A percentile compares a stretch with the other conserved stretches of the same genome.
phyloP scores from a whole-genome alignment of 176 grass and related monocot species.

The Hyparrhenia diplandra region DNA sequence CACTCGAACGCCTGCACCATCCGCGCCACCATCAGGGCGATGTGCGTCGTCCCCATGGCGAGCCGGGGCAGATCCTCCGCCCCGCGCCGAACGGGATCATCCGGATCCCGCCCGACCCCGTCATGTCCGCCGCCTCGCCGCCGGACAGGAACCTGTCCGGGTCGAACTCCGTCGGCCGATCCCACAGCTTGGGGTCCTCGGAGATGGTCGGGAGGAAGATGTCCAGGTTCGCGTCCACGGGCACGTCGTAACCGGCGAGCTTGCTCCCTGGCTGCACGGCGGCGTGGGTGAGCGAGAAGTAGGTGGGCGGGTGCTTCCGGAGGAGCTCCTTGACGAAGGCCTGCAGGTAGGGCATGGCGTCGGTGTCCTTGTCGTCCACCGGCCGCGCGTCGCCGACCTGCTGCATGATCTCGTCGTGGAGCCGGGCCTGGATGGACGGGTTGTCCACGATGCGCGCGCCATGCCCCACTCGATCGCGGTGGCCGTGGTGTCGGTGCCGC shows the following conservation, averaged over 20 bases:
- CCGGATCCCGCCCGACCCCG: conserved; percentile 71
- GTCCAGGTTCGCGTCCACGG: conserved; percentile 72
- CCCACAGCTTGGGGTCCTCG: conserved; percentile 79
- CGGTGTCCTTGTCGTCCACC: conserved; percentile 70
- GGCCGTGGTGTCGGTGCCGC: conserved; percentile 86
- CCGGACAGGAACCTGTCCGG: conserved; percentile 77
- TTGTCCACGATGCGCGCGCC: conserved; percentile 78
- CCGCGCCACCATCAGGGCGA: conserved; percentile 74
- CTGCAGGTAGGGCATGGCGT: conserved; percentile 78
- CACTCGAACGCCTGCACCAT: conserved; percentile 97
- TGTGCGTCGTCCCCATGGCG: conserved; percentile 81
- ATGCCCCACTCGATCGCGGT: conserved; percentile 91
- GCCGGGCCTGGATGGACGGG: conserved; percentile 54
- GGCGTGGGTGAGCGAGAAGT: conserved; percentile 88
- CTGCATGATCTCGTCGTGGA: conserved; percentile 54
- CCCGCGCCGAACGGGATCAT: conserved; percentile 94
- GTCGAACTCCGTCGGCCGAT: conserved; percentile 62
- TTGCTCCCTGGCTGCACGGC: conserved; percentile 46
- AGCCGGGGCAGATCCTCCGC: conserved; percentile 78
- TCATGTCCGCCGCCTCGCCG: conserved; percentile 84
- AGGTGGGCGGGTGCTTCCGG: conserved; percentile 82
- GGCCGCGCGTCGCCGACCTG: conserved; percentile 49
- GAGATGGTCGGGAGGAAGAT: conserved; percentile 78
- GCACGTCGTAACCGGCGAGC: conserved; percentile 77
- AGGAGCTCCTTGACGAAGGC: conserved; percentile 99